phyloP scores from a whole-genome alignment of 768 basidiomycete genomes.

The Xanthoconium stramineum region DNA sequence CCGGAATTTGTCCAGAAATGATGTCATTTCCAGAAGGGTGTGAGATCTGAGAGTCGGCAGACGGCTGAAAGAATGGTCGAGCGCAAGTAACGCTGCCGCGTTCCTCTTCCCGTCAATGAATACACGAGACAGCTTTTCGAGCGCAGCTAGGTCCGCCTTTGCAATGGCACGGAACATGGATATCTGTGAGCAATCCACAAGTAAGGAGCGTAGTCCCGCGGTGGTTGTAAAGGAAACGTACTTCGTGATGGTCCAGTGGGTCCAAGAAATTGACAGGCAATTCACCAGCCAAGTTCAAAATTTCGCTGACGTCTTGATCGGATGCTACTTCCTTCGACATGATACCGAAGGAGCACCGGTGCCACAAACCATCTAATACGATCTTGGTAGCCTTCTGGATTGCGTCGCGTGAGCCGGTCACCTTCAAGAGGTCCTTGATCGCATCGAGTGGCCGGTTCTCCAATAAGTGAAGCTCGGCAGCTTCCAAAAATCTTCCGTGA shows the following conservation, averaged over 20 bases:
- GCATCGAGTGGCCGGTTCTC: conserved; percentile 49
- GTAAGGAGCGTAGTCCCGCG: background rate
- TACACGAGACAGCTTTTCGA: too few species aligned
- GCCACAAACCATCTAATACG: conserved; percentile 47
- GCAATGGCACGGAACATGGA: too few species aligned
- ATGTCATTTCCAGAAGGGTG: conserved; percentile 16
- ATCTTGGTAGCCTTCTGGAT: conserved; percentile 35
- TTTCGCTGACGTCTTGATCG: conserved; percentile 3
- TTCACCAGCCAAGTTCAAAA: conserved; percentile 27
- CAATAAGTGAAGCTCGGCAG: conserved; percentile 48
- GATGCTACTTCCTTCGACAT: background rate
- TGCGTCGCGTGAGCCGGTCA: conserved; percentile 27
- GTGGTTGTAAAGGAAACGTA: background rate
- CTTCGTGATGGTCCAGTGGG: conserved; percentile 6
- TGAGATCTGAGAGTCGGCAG: conserved; percentile 19
- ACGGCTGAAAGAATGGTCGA: conserved; percentile 6
- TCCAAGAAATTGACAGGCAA: conserved; percentile 8
- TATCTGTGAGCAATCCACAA: too few species aligned
- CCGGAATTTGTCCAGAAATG: conserved; percentile 3
- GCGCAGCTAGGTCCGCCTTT: too few species aligned
- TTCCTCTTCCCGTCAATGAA: background rate
- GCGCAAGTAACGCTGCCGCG: conserved; percentile 7
- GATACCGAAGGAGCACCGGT: conserved; percentile 39
- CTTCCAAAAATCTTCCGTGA: conserved; percentile 43
- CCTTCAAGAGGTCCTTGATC: conserved; percentile 41